Percentiles rank a stretch among this genome's conserved stretches.
phyloP scores from a whole-genome alignment of 768 basidiomycete species.

The Kwoniella heveanensis region DNA sequence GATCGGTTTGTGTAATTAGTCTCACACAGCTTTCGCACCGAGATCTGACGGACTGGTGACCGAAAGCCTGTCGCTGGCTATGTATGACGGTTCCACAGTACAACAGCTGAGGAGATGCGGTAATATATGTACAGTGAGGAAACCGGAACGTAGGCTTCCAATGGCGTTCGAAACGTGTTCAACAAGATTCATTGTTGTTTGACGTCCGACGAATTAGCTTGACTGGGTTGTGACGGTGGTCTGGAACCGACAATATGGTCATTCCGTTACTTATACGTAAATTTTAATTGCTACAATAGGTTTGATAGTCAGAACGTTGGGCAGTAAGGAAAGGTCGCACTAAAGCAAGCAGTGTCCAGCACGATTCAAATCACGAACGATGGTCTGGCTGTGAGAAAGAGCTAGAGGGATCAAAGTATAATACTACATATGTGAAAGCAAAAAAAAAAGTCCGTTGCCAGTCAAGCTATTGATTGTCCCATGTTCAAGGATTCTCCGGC shows the following conservation, averaged over 20 bases:
- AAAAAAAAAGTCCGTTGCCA: not conserved
- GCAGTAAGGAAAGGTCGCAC: not conserved
- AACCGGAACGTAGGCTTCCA: no score
- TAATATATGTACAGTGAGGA: no score
- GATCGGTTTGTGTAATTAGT: not conserved
- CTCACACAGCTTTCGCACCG: not conserved
- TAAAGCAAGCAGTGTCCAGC: not conserved
- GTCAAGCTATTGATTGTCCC: no score
- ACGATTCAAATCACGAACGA: no score
- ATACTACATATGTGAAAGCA: not conserved
- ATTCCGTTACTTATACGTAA: not conserved
- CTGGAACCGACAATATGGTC: not conserved
- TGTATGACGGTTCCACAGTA: no score
- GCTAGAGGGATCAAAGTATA: not conserved
- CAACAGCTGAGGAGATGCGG: no score
- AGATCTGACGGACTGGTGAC: no score
- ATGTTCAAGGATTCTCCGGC: no score
- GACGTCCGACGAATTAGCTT: no score
- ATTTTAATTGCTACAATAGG: not conserved
- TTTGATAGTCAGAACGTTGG: not conserved
- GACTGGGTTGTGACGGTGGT: no score
- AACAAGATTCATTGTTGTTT: not conserved
- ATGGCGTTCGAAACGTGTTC: no score
- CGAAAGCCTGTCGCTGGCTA: no score
- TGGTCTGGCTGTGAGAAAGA: not conserved